Base-by-base conservation (phyloP, 2,329 filamentous ascomycete genomes). In the Lasiodiplodia theobromae region DNA sequence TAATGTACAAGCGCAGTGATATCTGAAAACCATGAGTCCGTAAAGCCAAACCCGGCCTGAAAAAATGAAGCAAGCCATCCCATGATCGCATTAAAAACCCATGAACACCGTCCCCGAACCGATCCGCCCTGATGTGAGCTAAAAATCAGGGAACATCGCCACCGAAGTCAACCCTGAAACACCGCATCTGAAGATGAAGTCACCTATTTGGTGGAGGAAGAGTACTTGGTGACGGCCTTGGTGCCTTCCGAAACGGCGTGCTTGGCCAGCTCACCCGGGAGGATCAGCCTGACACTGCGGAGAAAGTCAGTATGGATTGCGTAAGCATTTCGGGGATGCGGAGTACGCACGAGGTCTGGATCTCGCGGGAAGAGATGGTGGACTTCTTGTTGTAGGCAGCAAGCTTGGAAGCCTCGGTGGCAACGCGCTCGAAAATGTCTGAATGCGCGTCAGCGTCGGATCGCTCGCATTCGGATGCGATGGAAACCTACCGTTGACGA, bases 341-440 rank as follows among this genome's bases (percentile, higher is more conserved):
- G 4, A 67, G 53, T 70, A 85, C 87, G 74, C 83, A 90, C 84
- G 96, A 97, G 77, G 96, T 99, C 89, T 99, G 96, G 81, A 99
- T 99, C 87, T 99, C 96, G 80, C 96, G 92, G 75, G 96, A 98
- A 67, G 95, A 98, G 86, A 99, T 99, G 82, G 96, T 99, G 64
- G 95, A 98, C 89, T 99, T 99, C 92, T 98, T 99, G 92, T 99
- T 99, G 89, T 99, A 99, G 73, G 96, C 96, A 76, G 96, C 96
- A 71, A 99, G 91, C 91, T 99, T 99, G 82, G 93, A 97, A 65
- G 96, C 96, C 86, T 99, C 96, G 70, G 96, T 97, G 73, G 96
- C 96, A 76, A 99, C 95, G 77, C 96, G 94, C 91, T 99, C 96
- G 83, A 99, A 99, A 82, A 99, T 99, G 80, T 99, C 94, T 96